Conservation (phyloP, 2,329 filamentous ascomycete genomes). For the Pseudogymnoascus sp. region DNA sequence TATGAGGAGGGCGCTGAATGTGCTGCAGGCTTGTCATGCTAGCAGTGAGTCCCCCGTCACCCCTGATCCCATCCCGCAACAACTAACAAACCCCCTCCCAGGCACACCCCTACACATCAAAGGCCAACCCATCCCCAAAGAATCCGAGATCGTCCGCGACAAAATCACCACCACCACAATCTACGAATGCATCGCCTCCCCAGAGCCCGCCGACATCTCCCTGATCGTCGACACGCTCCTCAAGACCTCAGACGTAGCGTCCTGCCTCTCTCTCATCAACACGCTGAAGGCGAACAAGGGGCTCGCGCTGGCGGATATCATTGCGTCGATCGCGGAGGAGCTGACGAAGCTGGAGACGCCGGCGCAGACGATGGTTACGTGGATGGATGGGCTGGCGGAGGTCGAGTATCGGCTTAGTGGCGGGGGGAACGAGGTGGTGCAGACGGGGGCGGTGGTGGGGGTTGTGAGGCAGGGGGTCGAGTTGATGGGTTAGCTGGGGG, state of each 20-base stretch:
- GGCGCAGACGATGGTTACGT: conserved; percentile 78
- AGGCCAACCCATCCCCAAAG: conserved; percentile 50
- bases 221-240: conserved; percentile 80
- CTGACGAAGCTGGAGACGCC: conserved; percentile 76
- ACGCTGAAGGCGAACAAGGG: conserved; percentile 79
- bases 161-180: conserved; percentile 87
- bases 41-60: conserved; percentile 55
- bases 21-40: conserved; percentile 92
- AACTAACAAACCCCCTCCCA: conserved; percentile 27
- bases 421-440: conserved; percentile 77
- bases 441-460: conserved; percentile 88
- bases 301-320: conserved; percentile 85
- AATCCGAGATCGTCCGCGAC: conserved; percentile 66
- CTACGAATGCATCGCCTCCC: conserved; percentile 95
- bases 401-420: conserved; percentile 87
- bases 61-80: not conserved
- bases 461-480: conserved; percentile 83
- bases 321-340: conserved; percentile 79
- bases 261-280: conserved; percentile 81
- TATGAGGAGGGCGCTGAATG: conserved; percentile 91
- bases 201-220: conserved; percentile 80
- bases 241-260: conserved; percentile 78
- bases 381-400: conserved; percentile 85
- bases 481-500: conserved; percentile 43
- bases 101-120: conserved; percentile 61